Evolutionary conservation across 2,329 filamentous ascomycete genomes (phyloP).

Genomic region (Trichoderma endophyticum): DNA sequence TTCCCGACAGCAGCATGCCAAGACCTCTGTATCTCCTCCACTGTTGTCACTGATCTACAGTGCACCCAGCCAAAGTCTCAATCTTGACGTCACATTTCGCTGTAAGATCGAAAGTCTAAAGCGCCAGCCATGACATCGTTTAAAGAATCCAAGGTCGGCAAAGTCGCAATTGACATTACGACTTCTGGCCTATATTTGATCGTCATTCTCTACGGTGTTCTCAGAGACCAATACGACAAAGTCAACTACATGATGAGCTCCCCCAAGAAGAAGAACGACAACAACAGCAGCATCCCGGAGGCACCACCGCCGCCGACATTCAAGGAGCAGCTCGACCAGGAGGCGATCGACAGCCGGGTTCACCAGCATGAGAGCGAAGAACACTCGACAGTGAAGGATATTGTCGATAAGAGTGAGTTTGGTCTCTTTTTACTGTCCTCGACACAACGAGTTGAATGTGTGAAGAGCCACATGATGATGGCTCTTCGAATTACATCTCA

Average conservation of each 20-base stretch:
- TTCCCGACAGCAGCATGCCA: background rate
- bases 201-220: background rate
- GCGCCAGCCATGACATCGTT: background rate
- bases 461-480: background rate
- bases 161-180: background rate
- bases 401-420: conserved; percentile 7
- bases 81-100: conserved; percentile 10
- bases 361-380: background rate
- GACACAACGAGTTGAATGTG: background rate
- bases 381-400: background rate
- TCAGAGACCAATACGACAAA: conserved; percentile 6
- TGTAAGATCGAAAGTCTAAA: background rate
- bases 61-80: background rate
- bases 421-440: background rate
- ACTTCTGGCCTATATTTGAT: background rate
- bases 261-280: conserved; percentile 1
- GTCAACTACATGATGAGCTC: conserved; percentile 19
- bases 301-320: conserved; percentile 29
- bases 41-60: background rate
- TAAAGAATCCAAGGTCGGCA: background rate
- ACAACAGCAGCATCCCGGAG: background rate
- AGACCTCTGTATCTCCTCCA: background rate
- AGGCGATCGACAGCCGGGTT: conserved; percentile 33
- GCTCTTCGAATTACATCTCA: background rate
- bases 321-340: conserved; percentile 45